phyloP scores from a whole-genome alignment of 306 rosid genomes.

The Cicer cuneatum region DNA sequence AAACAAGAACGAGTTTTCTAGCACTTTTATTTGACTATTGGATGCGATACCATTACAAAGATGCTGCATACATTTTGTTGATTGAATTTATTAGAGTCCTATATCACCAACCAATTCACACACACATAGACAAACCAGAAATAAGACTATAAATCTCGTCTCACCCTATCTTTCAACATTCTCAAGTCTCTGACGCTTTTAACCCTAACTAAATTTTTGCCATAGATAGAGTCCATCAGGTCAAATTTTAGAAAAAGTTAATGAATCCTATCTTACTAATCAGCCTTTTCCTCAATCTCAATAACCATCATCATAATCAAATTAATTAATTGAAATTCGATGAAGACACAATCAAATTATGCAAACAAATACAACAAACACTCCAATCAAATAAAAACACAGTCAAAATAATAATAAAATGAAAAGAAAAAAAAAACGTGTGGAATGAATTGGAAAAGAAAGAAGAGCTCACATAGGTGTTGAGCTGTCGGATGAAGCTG shows the following conservation, averaged over 20 bases:
- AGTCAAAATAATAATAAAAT: slow-evolving; percentile 1
- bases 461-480: slow-evolving; percentile 74
- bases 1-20: background rate
- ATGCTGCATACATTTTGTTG: background rate
- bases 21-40: background rate
- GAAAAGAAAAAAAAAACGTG: background rate
- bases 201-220: slow-evolving; percentile 22
- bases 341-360: background rate
- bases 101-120: background rate
- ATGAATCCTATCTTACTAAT: background rate
- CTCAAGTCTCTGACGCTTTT: background rate
- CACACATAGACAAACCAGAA: background rate
- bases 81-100: background rate
- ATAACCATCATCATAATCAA: slow-evolving; percentile 2
- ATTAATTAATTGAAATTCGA: background rate
- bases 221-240: slow-evolving; percentile 25
- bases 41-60: background rate
- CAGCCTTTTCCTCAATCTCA: slow-evolving; percentile 16
- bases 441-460: background rate
- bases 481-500: slow-evolving; percentile 97
- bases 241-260: background rate
- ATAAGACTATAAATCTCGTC: background rate
- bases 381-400: background rate
- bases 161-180: slow-evolving; percentile 1
- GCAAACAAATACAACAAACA: slow-evolving; percentile 8